A percentile compares a stretch with the other conserved stretches of the same genome.
Evolutionary conservation across 2,329 filamentous ascomycete genomes (phyloP).

Genomic region (Xylariaceae sp.): DNA sequence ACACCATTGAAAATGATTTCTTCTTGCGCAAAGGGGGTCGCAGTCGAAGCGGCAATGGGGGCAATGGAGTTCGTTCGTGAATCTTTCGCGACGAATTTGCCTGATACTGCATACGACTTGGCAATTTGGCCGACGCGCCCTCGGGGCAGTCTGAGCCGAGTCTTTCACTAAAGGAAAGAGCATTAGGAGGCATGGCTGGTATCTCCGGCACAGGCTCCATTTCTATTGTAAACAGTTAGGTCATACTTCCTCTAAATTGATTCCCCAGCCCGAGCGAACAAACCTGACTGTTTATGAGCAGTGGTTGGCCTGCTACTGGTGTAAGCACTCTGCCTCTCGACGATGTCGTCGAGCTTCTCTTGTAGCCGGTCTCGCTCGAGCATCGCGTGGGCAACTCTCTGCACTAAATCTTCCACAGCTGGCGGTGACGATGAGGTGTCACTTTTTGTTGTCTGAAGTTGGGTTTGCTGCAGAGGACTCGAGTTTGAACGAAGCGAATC

Average conservation of each 20-base stretch:
- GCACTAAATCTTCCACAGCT: constrained; percentile 47
- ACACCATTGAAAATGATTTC: constrained; percentile 60
- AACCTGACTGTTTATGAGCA: constrained; percentile 38
- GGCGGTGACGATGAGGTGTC: constrained; percentile 36
- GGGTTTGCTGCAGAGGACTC: constrained; percentile 39
- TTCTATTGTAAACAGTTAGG: constrained; percentile 30
- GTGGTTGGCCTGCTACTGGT: constrained; percentile 49
- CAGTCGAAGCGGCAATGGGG: constrained; percentile 53
- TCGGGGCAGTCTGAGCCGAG: constrained; percentile 43
- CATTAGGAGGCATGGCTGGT: constrained; percentile 51
- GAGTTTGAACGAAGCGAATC: constrained; percentile 30
- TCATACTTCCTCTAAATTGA: neutral
- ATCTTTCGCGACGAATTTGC: constrained; percentile 33
- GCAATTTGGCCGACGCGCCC: constrained; percentile 32
- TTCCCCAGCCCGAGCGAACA: constrained; percentile 11
- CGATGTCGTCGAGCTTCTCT: constrained; percentile 54
- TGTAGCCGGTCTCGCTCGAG: constrained; percentile 55
- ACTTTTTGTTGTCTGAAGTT: constrained; percentile 41
- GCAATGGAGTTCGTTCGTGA: constrained; percentile 42
- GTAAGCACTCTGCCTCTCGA: constrained; percentile 57
- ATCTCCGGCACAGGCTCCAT: constrained; percentile 51
- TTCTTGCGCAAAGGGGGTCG: constrained; percentile 60
- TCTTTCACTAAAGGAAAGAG: constrained; percentile 54
- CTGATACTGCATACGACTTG: constrained; percentile 35
- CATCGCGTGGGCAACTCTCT: constrained; percentile 52